Conservation (phyloP, 1,284 basidiomycete genomes). For the Ganoderma meredithae region DNA sequence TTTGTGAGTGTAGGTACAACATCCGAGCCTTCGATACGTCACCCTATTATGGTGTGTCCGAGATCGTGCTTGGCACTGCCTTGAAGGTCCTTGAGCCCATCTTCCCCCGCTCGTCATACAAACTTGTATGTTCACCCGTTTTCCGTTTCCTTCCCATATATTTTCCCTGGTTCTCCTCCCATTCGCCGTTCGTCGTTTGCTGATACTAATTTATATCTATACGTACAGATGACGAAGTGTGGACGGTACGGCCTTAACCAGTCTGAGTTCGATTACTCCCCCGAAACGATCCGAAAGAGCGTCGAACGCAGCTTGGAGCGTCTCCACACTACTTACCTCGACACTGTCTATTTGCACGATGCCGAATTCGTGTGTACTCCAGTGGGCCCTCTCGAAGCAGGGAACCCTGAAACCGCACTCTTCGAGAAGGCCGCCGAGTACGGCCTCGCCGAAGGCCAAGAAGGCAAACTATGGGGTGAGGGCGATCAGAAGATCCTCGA, state of each 20-base stretch:
- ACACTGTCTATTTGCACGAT: constrained; percentile 92
- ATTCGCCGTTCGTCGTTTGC: constrained; percentile 4
- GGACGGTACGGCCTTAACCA: constrained; percentile 80
- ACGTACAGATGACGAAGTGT: constrained; percentile 88
- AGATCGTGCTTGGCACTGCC: constrained; percentile 85
- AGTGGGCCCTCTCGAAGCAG: constrained; percentile 57
- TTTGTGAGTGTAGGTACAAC: constrained; percentile 69
- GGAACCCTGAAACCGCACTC: constrained; percentile 66
- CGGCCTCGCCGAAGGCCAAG: constrained; percentile 67
- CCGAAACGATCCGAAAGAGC: constrained; percentile 72
- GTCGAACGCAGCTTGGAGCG: constrained; percentile 78
- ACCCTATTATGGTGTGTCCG: constrained; percentile 90
- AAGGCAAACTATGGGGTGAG: constrained; percentile 67
- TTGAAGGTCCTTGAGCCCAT: constrained; percentile 69
- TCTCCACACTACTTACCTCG: constrained; percentile 84
- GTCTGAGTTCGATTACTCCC: constrained; percentile 82
- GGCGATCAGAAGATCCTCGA: constrained; percentile 86
- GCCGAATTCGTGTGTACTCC: constrained; percentile 84
- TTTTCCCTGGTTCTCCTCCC: not conserved
- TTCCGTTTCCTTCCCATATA: not conserved
- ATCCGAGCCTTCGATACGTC: constrained; percentile 92
- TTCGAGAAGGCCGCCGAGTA: constrained; percentile 58
- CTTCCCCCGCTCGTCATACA: constrained; percentile 84
- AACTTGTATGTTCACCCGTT: constrained; percentile 59
- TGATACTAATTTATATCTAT: not conserved